A percentile compares a stretch with the other conserved stretches of the same genome.
Evolutionary conservation across 1,284 basidiomycete genomes (phyloP).

Genomic region (Paramarasmius palmivorus): DNA sequence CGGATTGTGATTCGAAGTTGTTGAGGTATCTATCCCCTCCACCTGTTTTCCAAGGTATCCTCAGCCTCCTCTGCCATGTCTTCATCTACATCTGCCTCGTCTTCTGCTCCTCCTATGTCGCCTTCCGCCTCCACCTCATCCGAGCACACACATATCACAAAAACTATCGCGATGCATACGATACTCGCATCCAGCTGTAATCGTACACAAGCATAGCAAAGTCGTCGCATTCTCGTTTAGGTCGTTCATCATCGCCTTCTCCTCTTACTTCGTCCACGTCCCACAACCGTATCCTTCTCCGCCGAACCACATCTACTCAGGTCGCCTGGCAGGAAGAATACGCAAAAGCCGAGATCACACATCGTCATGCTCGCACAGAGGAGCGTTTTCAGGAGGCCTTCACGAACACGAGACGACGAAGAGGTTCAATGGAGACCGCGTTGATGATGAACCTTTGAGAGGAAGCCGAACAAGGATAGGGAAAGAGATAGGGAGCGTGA

Average conservation of each 20-base stretch:
- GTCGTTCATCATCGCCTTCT: conserved; percentile 9
- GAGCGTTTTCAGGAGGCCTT: conserved; percentile 3
- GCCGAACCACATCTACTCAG: too few species aligned
- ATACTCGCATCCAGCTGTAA: conserved; percentile 12
- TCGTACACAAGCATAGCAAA: conserved; percentile 15
- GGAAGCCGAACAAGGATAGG: neutral
- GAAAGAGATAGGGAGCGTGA: neutral
- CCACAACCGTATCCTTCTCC: too few species aligned
- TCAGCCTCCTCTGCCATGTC: neutral
- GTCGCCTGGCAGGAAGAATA: too few species aligned
- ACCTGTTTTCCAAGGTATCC: neutral
- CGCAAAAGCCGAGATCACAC: too few species aligned
- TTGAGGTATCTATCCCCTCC: neutral
- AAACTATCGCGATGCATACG: neutral
- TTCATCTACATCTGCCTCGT: neutral
- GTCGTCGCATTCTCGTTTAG: conserved; percentile 14
- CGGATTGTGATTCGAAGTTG: conserved; percentile 10
- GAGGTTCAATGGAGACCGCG: conserved; percentile 4
- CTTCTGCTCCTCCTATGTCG: too few species aligned
- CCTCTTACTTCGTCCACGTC: neutral
- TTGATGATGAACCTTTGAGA: conserved; percentile 3
- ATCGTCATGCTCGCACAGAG: conserved; percentile 1
- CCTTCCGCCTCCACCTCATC: too few species aligned
- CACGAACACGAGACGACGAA: conserved; percentile 3
- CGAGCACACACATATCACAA: too few species aligned